Evolutionary conservation across 139 green algal genomes (phyloP), one percentile per base, ranked within the genome.

Genomic region (Edaphochlamys debaryana): DNA sequence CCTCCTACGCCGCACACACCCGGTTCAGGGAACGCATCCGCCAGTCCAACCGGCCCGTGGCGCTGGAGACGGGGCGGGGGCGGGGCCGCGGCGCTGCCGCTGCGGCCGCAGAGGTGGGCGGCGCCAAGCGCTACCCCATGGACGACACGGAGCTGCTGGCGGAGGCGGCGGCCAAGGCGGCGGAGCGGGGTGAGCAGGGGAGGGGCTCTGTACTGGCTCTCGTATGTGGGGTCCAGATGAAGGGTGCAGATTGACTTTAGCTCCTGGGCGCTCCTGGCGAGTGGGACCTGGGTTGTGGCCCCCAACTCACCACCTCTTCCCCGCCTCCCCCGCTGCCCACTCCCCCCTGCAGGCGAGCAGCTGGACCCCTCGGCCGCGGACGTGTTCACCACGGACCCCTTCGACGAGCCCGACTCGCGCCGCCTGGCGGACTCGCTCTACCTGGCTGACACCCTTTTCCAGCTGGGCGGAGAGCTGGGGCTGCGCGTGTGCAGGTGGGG

Each of bases 121-220:
- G 79, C 29, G 84, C 75, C 36, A 75, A 75, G 29, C 79, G 85
- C 50, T 91, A 88, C 79, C 87, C 87, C 42, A 77, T 91, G 17
- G 89, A 93, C n/a, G 89, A 93, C 70, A 38, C 68, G 25, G 80
- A 92, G 77, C 85, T 92, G 54, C 54, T 89, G 41, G 42, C 54
- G 48, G 72, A 89, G 74, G 74, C 63, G 41, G 76, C 37, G 30
- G 58, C 38, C n/a, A 27, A 41, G 29, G 75, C 75, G 17, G 75
- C 62, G 60, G 75, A 64, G 62, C 6, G 42, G 20, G 75, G 62
- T 82, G 63, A 17, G 74, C 30, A 34, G 27, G 38, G 27, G 37
- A 29, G 40, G 54, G 54, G 54, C 54, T n/a, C n/a, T n/a, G n/a
- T n/a, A n/a, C n/a, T n/a, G n/a, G n/a, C n/a, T n/a, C n/a, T n/a